Evolutionary conservation across 2,329 filamentous ascomycete genomes (phyloP).

Genomic region (Apiospora aurea): DNA sequence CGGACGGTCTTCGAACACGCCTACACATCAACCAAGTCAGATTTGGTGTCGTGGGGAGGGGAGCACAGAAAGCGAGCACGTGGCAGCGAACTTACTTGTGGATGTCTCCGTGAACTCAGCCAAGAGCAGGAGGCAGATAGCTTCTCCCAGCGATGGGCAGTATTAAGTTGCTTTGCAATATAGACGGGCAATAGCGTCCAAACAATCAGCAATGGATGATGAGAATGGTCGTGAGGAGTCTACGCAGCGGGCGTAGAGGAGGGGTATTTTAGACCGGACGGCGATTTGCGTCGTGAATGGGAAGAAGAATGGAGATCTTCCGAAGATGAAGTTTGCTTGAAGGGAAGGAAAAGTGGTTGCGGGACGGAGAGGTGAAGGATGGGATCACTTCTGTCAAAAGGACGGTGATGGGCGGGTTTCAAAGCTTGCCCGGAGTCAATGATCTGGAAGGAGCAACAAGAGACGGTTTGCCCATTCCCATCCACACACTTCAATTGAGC

Average conservation of each 20-base stretch:
- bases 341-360: slow-evolving; percentile 15
- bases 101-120: slow-evolving; percentile 48
- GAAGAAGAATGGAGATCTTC: slow-evolving; percentile 23
- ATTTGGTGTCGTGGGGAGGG: background rate
- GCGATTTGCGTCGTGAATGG: background rate
- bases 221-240: background rate
- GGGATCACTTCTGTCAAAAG: slow-evolving; percentile 18
- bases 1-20: slow-evolving; percentile 40
- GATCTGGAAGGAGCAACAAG: slow-evolving; percentile 9
- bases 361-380: background rate
- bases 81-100: slow-evolving; percentile 26
- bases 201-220: background rate
- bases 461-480: slow-evolving; percentile 10
- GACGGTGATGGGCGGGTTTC: slow-evolving; percentile 22
- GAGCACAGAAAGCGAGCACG: background rate
- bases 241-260: slow-evolving; percentile 6
- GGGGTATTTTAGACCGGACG: background rate
- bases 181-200: slow-evolving; percentile 4
- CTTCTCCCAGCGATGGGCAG: slow-evolving; percentile 14
- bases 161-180: slow-evolving; percentile 3
- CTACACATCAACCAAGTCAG: background rate
- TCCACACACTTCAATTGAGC: slow-evolving; percentile 19
- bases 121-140: slow-evolving; percentile 47
- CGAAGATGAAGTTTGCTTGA: slow-evolving; percentile 15
- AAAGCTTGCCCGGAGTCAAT: slow-evolving; percentile 19